phyloP scores from a whole-genome alignment of 2,329 filamentous ascomycete genomes.

The Penicillium aurantiogriseum region DNA sequence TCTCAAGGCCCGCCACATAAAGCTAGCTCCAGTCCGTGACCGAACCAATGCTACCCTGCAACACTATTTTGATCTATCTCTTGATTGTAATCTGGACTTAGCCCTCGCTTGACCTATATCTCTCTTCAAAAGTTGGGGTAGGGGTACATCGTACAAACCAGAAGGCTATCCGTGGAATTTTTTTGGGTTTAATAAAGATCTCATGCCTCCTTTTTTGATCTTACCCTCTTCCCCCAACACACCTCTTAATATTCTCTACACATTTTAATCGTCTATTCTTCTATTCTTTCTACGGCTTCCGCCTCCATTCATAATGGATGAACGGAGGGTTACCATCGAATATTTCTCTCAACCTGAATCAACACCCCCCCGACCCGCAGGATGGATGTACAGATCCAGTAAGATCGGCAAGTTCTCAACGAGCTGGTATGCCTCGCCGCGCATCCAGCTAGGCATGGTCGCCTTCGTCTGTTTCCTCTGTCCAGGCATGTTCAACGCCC shows the following conservation, averaged over 20 bases:
- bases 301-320: slow-evolving; percentile 3
- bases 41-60: slow-evolving; percentile 6
- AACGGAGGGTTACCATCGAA: not conserved
- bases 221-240: not conserved
- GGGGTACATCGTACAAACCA: not conserved
- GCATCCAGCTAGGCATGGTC: slow-evolving; percentile 65
- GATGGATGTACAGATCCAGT: slow-evolving; percentile 58
- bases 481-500: slow-evolving; percentile 66
- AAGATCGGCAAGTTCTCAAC: slow-evolving; percentile 51
- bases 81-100: not conserved
- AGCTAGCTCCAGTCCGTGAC: not conserved
- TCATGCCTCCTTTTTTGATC: not conserved
- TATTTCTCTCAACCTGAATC: not conserved
- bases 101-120: not conserved
- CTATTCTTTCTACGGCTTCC: not conserved
- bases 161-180: not conserved
- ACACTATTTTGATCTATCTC: not conserved
- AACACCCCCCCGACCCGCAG: slow-evolving; percentile 8
- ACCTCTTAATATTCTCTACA: not conserved
- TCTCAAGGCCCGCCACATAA: not conserved
- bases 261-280: not conserved
- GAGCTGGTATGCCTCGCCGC: slow-evolving; percentile 68
- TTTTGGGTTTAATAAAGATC: slow-evolving; percentile 1
- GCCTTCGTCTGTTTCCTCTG: slow-evolving; percentile 66
- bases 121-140: not conserved